Evolutionary conservation across 148 eudicot genomes (phyloP).

Genomic region (Cornus florida): DNA sequence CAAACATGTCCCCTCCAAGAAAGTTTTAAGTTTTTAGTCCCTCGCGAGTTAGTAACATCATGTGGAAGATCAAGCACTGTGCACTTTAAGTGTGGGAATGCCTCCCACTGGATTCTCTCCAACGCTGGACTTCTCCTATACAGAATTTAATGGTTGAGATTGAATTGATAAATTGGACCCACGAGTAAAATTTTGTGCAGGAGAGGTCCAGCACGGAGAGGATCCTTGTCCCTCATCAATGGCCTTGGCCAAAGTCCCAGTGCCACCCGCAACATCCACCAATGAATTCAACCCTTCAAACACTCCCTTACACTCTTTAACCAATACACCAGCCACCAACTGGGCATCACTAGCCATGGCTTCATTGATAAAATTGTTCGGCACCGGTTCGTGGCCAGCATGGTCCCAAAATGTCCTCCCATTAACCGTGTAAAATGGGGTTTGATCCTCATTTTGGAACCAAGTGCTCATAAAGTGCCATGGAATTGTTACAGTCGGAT

Average conservation of each 20-base stretch:
- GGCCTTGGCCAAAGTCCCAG: not conserved
- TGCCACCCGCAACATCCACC: constrained; percentile 6
- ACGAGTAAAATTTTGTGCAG: no score
- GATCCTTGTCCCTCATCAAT: no score
- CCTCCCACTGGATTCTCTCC: no score
- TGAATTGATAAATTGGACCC: no score
- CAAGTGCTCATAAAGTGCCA: not conserved
- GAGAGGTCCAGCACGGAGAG: no score
- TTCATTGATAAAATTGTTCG: no score
- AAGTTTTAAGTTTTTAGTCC: not conserved
- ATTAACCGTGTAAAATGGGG: no score
- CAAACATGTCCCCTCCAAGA: constrained; percentile 6
- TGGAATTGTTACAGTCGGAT: not conserved
- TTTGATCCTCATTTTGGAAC: not conserved
- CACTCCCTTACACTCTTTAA: not conserved
- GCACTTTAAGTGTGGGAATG: not conserved
- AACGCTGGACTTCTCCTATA: no score
- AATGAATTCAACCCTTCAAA: not conserved
- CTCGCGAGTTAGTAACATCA: not conserved
- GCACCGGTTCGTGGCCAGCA: no score
- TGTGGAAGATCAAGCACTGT: not conserved
- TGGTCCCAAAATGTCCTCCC: no score
- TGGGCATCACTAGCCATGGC: not conserved
- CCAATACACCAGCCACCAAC: not conserved
- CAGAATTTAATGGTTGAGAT: no score